These are phyloP conservation scores for Pseudocohnilembus persalinus DNA, from an alignment of 169 alveolate genomes.

Conservation along the genomic window DNA sequence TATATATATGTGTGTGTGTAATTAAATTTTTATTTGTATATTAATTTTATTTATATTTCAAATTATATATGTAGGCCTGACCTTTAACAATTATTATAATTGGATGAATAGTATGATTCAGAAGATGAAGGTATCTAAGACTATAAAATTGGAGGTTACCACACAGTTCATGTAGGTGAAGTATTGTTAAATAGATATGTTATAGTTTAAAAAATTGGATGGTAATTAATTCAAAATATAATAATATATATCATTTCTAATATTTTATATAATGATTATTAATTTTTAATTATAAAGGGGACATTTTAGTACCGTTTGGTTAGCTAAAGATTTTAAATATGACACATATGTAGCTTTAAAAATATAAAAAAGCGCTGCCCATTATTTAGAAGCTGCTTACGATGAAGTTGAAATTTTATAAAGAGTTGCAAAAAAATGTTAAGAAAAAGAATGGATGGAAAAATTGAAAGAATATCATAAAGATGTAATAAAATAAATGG, in stretches of 20 bases:
- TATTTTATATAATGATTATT: too few relatives aligned
- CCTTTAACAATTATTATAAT: constrained; percentile 14
- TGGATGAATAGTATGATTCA: constrained; percentile 38
- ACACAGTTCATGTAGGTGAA: constrained; percentile 96
- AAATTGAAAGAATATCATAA: constrained; percentile 21
- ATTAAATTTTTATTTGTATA: too few relatives aligned
- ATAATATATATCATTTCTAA: neutral
- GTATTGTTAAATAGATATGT: constrained; percentile 92
- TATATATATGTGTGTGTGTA: too few relatives aligned
- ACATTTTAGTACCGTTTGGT: constrained; percentile 99
- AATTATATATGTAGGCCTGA: too few relatives aligned
- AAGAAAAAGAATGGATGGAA: constrained; percentile 37
- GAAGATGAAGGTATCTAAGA: constrained; percentile 57
- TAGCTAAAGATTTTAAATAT: constrained; percentile 92
- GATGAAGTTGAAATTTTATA: constrained; percentile 96
- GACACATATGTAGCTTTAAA: constrained; percentile 96
- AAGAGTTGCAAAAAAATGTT: constrained; percentile 77
- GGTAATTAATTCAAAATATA: constrained; percentile 61
- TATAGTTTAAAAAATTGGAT: constrained; percentile 97
- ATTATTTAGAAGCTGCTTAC: constrained; percentile 97
- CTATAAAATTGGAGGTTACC: constrained; percentile 91
- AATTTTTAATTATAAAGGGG: constrained; percentile 66
- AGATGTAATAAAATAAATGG: constrained; percentile 16
- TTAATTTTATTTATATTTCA: too few relatives aligned
- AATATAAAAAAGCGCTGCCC: constrained; percentile 96